Conservation (phyloP, 768 basidiomycete genomes). For the Favolaschia claudopus region DNA sequence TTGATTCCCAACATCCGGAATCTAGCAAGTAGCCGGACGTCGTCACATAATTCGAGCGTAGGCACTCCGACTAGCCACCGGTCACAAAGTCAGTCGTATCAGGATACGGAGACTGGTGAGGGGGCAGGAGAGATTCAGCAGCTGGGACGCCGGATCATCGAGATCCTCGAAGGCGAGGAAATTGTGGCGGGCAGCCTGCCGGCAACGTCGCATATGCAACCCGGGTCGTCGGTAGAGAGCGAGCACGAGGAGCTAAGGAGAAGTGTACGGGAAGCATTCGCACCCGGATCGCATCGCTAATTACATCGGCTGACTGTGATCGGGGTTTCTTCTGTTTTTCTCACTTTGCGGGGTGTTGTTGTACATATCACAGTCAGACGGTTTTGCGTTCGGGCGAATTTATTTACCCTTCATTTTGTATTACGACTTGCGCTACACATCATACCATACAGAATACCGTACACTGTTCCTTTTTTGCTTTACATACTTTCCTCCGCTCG, state of each 20-base stretch:
- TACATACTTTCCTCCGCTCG: slow-evolving; percentile 6
- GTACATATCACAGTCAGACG: too few species aligned
- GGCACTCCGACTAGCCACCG: slow-evolving; percentile 77
- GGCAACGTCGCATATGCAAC: slow-evolving; percentile 67
- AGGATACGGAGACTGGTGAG: slow-evolving; percentile 85
- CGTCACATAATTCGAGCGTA: slow-evolving; percentile 75
- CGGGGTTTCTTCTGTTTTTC: slow-evolving; percentile 16
- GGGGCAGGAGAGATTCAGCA: slow-evolving; percentile 92
- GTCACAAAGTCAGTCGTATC: slow-evolving; percentile 74
- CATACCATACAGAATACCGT: slow-evolving; percentile 1
- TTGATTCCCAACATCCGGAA: slow-evolving; percentile 88
- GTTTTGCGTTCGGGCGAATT: slow-evolving; percentile 21
- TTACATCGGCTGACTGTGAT: too few species aligned
- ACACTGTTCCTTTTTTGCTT: not conserved
- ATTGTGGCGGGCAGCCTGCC: slow-evolving; percentile 66
- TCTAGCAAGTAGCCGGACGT: slow-evolving; percentile 75
- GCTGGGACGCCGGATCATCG: slow-evolving; percentile 84
- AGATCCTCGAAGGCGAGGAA: slow-evolving; percentile 81
- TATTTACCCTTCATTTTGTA: slow-evolving; percentile 24
- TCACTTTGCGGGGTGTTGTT: slow-evolving; percentile 17
- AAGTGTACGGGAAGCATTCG: slow-evolving; percentile 85
- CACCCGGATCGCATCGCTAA: slow-evolving; percentile 67
- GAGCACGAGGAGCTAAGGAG: slow-evolving; percentile 84
- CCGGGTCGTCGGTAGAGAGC: slow-evolving; percentile 72
- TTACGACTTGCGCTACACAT: slow-evolving; percentile 8